Percentiles rank a stretch among this genome's conserved stretches.
Evolutionary conservation across 1,139 yeast species (phyloP).

Genomic region (Saccharomyces hybrid): DNA sequence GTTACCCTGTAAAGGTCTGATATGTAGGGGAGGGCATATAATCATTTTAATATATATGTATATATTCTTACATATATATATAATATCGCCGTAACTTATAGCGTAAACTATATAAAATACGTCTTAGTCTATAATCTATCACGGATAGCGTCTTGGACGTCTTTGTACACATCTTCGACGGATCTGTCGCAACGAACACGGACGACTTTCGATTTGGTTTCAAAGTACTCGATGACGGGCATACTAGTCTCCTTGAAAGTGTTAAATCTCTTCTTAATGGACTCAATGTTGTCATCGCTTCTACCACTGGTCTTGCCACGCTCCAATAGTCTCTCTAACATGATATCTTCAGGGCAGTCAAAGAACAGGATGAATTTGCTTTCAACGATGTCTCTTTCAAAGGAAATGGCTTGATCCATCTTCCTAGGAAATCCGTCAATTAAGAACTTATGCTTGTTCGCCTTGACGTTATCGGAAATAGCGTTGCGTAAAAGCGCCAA

Average conservation of each 20-base stretch:
- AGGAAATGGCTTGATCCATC: constrained; percentile 94
- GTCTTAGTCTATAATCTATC: constrained; percentile 15
- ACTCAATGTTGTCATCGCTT: constrained; percentile 84
- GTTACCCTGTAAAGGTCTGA: not conserved
- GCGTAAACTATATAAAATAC: not conserved
- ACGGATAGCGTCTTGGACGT: constrained; percentile 59
- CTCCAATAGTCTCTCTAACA: constrained; percentile 77
- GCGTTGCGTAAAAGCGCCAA: constrained; percentile 77
- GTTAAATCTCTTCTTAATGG: constrained; percentile 79
- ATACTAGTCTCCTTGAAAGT: constrained; percentile 83
- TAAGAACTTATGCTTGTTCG: constrained; percentile 56
- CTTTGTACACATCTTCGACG: constrained; percentile 68
- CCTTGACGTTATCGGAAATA: constrained; percentile 44
- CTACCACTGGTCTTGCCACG: constrained; percentile 95
- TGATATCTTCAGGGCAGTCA: constrained; percentile 86
- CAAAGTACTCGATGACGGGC: constrained; percentile 90
- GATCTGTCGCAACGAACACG: constrained; percentile 71
- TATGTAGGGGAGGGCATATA: not conserved
- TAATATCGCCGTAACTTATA: not conserved
- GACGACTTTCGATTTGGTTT: constrained; percentile 66
- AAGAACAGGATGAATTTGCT: constrained; percentile 79
- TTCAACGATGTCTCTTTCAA: constrained; percentile 72
- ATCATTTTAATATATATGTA: not conserved
- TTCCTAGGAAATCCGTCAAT: constrained; percentile 97
- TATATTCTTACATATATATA: constrained; percentile 2